Base-by-base conservation (phyloP, 2,329 filamentous ascomycete genomes). In the Periconia sp. region DNA sequence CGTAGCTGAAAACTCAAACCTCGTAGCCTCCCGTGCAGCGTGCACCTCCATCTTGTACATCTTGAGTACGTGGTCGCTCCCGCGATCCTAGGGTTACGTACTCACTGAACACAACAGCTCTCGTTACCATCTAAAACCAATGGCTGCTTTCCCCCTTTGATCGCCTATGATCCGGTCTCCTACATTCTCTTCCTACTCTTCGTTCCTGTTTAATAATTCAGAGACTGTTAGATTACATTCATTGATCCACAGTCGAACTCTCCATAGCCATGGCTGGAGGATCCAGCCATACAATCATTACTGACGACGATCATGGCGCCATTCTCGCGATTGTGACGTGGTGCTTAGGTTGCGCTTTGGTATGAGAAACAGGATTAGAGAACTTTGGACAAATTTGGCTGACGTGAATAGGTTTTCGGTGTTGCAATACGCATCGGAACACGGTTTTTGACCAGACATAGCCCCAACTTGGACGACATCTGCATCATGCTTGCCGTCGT, bases 301-400 rank as follows among this genome's bases (percentile, higher is more conserved):
- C 59, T 50, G 41, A 60, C 54, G 60, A 68, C 47, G 61, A 63
- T 44, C 63, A 59, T 52, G 64, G 63, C 2, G 58, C 61, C 17
- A 56, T 69, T 50, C 50, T 69, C 53, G 56, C 64, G 46, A 67
- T 67, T 53, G 59, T 55, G 35, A 56, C 59, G 48, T 69, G 63
- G 64, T 65, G 65, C 33, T 54, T 69, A 35, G 59, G 56, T n/a
- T 62, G 59, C 45, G 49, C 61, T 33, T 52, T 68, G 33, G 65
- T 67, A 57, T 46, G 51, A 15, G 47, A 14, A n/a, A n/a, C 18
- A n/a, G 1, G 19, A 23, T 53, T 18, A 7, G 6, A 23, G 19
- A 37, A 15, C 15, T 31, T 41, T 18, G 31, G 17, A 15, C 37
- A 18, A 14, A 3, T 5, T 5, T 14, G 41, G 45, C 52, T 64